Evolutionary conservation across 768 basidiomycete genomes (phyloP).

Genomic region (Collybia sordida): DNA sequence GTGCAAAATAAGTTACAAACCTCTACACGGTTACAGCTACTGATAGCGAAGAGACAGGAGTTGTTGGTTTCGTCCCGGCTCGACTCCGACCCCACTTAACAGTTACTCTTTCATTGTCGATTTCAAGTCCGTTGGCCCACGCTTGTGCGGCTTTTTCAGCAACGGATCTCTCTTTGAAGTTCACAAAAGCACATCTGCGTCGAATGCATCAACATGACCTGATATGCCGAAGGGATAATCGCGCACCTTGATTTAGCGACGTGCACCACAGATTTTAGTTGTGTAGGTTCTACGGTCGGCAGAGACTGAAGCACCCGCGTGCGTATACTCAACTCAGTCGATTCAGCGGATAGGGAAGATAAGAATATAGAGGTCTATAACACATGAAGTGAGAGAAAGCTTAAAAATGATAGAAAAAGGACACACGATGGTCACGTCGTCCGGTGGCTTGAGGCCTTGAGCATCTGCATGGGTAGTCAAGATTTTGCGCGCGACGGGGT

Average conservation of each 20-base stretch:
- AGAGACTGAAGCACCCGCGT: conserved; percentile 69
- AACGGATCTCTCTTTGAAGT: conserved; percentile 79
- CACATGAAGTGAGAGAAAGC: neutral
- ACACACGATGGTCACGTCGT: conserved; percentile 83
- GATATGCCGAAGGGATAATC: neutral
- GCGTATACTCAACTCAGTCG: conserved; percentile 74
- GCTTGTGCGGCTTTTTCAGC: conserved; percentile 89
- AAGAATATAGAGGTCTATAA: conserved; percentile 83
- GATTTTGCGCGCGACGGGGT: conserved; percentile 94
- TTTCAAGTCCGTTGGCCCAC: conserved; percentile 88
- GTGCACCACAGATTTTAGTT: conserved; percentile 83
- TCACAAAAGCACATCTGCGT: conserved; percentile 88
- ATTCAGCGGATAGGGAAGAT: conserved; percentile 66
- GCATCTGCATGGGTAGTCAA: conserved; percentile 73
- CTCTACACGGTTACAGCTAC: conserved; percentile 16
- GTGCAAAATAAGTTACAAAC: too few species aligned
- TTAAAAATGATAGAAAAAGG: neutral
- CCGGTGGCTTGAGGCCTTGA: conserved; percentile 86
- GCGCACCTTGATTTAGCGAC: conserved; percentile 75
- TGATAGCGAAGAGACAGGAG: conserved; percentile 15
- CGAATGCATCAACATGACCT: neutral
- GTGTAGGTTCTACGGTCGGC: conserved; percentile 57
- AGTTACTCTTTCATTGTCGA: conserved; percentile 70
- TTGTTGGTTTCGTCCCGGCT: conserved; percentile 33
- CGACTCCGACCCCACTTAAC: conserved; percentile 90